These are phyloP conservation scores for Melampsora occidentalis DNA, from an alignment of 1,284 basidiomycete genomes.

Conservation along the genomic window DNA sequence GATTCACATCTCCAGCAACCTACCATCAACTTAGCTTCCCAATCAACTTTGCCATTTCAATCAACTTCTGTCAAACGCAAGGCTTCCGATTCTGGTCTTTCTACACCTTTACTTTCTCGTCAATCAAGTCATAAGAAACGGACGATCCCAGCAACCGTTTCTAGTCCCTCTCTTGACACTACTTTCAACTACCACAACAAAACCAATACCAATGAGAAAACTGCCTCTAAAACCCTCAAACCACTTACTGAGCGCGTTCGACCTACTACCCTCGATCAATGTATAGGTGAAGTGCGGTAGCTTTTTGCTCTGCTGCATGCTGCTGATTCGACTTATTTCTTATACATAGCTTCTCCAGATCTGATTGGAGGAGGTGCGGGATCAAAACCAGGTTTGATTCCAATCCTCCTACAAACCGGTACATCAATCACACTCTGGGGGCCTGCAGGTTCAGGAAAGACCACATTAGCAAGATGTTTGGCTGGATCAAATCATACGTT, in stretches of 20 bases:
- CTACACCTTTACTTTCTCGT: not conserved
- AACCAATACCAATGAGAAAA: not conserved
- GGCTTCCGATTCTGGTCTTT: no score
- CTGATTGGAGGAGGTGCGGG: conserved; percentile 61
- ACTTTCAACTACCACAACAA: not conserved
- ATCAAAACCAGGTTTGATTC: conserved; percentile 57
- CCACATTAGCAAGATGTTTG: conserved; percentile 71
- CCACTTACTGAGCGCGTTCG: conserved; percentile 33
- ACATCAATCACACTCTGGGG: conserved; percentile 60
- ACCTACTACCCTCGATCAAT: conserved; percentile 28
- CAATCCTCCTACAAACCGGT: conserved; percentile 58
- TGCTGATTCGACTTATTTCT: not conserved
- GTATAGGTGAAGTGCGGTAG: conserved; percentile 9
- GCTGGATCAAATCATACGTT: conserved; percentile 63
- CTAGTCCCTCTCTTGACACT: not conserved
- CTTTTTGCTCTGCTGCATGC: not conserved
- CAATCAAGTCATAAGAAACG: not conserved
- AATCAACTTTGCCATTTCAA: conserved; percentile 28
- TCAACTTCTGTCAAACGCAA: not conserved
- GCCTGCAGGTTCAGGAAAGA: conserved; percentile 74
- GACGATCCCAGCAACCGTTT: not conserved
- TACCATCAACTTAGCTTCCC: not conserved
- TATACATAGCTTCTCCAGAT: conserved; percentile 67
- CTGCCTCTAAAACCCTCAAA: not conserved
- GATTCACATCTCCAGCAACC: conserved; percentile 47